These are phyloP conservation scores for Scedosporium boydii DNA, from an alignment of 2,329 filamentous ascomycete genomes.

Conservation along the genomic window DNA sequence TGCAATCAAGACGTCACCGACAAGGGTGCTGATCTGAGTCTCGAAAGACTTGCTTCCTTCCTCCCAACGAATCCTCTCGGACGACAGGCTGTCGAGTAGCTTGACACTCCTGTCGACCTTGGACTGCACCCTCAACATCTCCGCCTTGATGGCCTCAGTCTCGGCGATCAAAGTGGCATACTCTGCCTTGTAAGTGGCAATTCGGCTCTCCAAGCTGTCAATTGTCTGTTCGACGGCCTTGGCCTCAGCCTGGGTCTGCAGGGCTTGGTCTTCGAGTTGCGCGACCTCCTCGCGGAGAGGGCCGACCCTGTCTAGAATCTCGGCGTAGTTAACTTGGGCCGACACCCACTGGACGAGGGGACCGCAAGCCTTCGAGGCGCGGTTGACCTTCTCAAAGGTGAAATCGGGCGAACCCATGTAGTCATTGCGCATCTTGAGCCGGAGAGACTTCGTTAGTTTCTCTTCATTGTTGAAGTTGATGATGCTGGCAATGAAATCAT, in stretches of 20 bases:
- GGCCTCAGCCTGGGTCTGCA: slow-evolving; percentile 89
- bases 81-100: slow-evolving; percentile 87
- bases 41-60: slow-evolving; percentile 97
- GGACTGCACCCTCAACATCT: slow-evolving; percentile 94
- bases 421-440: slow-evolving; percentile 84
- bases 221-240: slow-evolving; percentile 87
- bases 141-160: slow-evolving; percentile 91
- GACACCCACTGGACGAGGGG: slow-evolving; percentile 95
- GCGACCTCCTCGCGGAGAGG: slow-evolving; percentile 85
- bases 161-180: slow-evolving; percentile 95
- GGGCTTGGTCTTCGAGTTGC: slow-evolving; percentile 75
- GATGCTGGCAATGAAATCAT: slow-evolving; percentile 97
- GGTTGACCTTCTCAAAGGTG: slow-evolving; percentile 91
- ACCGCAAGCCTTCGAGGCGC: slow-evolving; percentile 92
- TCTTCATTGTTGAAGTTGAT: slow-evolving; percentile 93
- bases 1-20: slow-evolving; percentile 92
- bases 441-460: slow-evolving; percentile 78
- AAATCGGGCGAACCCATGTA: slow-evolving; percentile 92
- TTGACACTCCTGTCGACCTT: slow-evolving; percentile 96
- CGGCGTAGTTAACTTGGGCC: slow-evolving; percentile 96
- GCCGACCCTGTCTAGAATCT: slow-evolving; percentile 88
- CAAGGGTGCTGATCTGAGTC: slow-evolving; percentile 91
- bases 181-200: slow-evolving; percentile 90
- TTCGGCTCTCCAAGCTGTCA: slow-evolving; percentile 73
- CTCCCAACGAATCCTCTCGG: slow-evolving; percentile 89